These are phyloP conservation scores for Voacanga thouarsii DNA, from an alignment of 257 asterid species.

Conservation along the genomic window DNA sequence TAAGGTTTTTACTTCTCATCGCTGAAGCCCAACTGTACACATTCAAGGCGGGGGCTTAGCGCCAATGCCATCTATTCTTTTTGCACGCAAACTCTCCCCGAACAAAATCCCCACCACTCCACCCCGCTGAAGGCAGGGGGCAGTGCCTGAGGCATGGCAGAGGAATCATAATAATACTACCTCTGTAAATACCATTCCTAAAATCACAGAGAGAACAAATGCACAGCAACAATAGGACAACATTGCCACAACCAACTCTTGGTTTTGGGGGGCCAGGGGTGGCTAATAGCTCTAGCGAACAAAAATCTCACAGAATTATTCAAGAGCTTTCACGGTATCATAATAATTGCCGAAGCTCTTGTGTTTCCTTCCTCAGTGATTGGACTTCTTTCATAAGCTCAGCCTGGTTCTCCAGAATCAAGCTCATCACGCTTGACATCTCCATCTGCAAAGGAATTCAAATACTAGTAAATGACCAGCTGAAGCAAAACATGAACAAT, in stretches of 20 bases:
- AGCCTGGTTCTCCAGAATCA: slow-evolving; percentile 70
- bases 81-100: not conserved
- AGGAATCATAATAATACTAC: not conserved
- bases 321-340: slow-evolving; percentile 26
- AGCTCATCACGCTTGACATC: slow-evolving; percentile 51
- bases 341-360: slow-evolving; percentile 62
- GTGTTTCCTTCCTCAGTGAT: slow-evolving; percentile 74
- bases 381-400: slow-evolving; percentile 77
- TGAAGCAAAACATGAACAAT: not conserved
- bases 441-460: slow-evolving; percentile 56
- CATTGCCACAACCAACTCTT: not conserved
- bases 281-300: not conserved
- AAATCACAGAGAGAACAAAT: not conserved
- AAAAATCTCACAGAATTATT: not conserved
- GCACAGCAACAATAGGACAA: not conserved
- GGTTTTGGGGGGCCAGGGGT: not conserved
- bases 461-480: slow-evolving; percentile 14
- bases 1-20: too few species aligned
- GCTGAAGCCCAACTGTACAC: slow-evolving; percentile 17
- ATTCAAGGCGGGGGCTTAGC: not conserved
- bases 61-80: not conserved
- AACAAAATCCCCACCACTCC: not conserved
- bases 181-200: slow-evolving; percentile 4
- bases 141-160: not conserved
- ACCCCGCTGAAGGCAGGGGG: not conserved